Evolutionary conservation across 2,329 filamentous ascomycete species (phyloP).

Genomic region (Diplodia corticola): DNA sequence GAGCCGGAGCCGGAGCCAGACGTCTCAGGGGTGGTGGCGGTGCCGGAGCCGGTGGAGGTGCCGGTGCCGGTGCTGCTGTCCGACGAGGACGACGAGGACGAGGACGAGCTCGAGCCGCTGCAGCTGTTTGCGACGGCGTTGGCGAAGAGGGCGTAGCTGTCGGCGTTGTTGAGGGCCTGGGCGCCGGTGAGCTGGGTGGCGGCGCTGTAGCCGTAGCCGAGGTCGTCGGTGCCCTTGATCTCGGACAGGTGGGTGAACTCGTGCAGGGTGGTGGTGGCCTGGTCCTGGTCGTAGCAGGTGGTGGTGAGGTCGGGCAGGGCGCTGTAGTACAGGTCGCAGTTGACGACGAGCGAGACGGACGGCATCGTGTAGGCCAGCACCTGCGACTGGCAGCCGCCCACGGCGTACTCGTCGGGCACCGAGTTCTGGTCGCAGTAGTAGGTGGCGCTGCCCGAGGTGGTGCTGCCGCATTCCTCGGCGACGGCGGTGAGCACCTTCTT

Average conservation of each 20-base stretch:
- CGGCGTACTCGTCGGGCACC: constrained; percentile 33
- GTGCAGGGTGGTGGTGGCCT: constrained; percentile 65
- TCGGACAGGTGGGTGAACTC: constrained; percentile 63
- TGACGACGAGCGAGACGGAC: constrained; percentile 56
- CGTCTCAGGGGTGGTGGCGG: background rate
- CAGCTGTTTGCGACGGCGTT: background rate
- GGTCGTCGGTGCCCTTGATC: constrained; percentile 61
- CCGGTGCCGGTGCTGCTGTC: background rate
- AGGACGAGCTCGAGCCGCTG: background rate
- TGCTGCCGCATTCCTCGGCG: constrained; percentile 57
- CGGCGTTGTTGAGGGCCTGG: constrained; percentile 51
- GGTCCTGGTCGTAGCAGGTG: constrained; percentile 64
- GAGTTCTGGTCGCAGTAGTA: constrained; percentile 61
- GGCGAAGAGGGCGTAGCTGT: constrained; percentile 55
- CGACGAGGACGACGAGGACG: background rate
- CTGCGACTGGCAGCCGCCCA: constrained; percentile 44
- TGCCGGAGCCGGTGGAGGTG: background rate
- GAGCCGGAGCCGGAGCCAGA: background rate
- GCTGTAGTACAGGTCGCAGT: constrained; percentile 62
- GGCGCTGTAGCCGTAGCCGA: constrained; percentile 54
- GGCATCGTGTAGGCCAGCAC: constrained; percentile 65
- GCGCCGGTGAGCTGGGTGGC: background rate
- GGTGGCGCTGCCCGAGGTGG: constrained; percentile 49
- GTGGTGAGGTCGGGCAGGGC: constrained; percentile 51
- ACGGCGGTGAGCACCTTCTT: constrained; percentile 55